Percentiles rank a stretch among this genome's conserved stretches.
phyloP scores from a whole-genome alignment of 371 early-diverging fungal genomes.

The Saksenaea oblongispora region DNA sequence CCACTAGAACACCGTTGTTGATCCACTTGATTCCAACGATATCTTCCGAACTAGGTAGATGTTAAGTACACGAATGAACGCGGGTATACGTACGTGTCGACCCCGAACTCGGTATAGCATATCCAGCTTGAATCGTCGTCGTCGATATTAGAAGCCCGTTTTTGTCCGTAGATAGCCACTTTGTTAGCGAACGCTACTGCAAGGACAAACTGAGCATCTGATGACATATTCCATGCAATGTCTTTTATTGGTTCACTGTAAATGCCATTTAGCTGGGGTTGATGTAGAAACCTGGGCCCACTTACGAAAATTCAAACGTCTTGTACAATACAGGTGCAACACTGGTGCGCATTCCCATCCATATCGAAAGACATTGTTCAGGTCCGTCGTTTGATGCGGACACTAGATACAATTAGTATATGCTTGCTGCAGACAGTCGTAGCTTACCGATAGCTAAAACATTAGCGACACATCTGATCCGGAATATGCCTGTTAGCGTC shows the following conservation, averaged over 20 bases:
- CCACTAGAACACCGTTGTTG: slow-evolving; percentile 63
- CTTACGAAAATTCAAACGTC: slow-evolving; percentile 30
- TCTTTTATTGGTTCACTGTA: slow-evolving; percentile 44
- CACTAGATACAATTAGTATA: slow-evolving; percentile 13
- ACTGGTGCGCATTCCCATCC: slow-evolving; percentile 38
- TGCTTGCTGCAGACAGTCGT: neutral
- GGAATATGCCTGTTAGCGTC: slow-evolving; percentile 6
- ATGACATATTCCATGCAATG: slow-evolving; percentile 72
- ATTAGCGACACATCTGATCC: slow-evolving; percentile 16
- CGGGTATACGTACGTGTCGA: slow-evolving; percentile 35
- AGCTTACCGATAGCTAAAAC: slow-evolving; percentile 19
- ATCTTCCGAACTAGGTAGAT: slow-evolving; percentile 25
- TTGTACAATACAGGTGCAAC: slow-evolving; percentile 23
- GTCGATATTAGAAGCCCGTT: slow-evolving; percentile 28
- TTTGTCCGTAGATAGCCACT: slow-evolving; percentile 57
- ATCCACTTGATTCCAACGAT: slow-evolving; percentile 67
- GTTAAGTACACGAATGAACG: neutral
- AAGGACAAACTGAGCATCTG: slow-evolving; percentile 72
- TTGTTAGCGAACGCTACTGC: slow-evolving; percentile 57
- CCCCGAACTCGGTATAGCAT: slow-evolving; percentile 43
- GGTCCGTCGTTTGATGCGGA: slow-evolving; percentile 18
- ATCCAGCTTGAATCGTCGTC: slow-evolving; percentile 39
- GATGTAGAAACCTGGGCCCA: neutral
- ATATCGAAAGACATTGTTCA: slow-evolving; percentile 25
- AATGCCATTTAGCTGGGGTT: neutral